Conservation (phyloP, 306 rosid species). For the Medicago arabica region DNA sequence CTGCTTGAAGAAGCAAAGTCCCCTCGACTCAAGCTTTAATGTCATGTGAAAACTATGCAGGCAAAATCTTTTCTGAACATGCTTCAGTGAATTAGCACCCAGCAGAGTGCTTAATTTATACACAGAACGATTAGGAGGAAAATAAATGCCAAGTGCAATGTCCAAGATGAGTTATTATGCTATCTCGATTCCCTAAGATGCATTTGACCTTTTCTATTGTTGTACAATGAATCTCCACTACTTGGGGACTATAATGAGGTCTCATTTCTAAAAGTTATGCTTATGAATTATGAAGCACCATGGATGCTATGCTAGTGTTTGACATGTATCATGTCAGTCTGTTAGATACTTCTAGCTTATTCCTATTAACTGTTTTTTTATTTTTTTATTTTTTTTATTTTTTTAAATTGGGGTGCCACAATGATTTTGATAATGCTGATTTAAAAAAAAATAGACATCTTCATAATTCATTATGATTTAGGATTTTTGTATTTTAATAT, state of each 20-base stretch:
- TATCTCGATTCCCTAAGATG: neutral
- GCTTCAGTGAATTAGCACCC: neutral
- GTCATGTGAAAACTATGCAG: neutral
- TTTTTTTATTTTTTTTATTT: neutral
- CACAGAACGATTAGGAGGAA: neutral
- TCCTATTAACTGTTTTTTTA: neutral
- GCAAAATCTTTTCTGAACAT: neutral
- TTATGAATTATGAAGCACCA: neutral
- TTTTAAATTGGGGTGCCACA: neutral
- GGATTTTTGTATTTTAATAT: neutral
- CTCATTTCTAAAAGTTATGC: neutral
- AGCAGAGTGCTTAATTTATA: neutral
- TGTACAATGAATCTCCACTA: neutral
- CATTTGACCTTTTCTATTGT: neutral
- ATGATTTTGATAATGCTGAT: conserved; percentile 14
- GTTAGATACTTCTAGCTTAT: neutral
- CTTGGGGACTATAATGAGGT: neutral
- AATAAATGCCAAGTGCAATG: neutral
- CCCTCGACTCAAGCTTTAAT: neutral
- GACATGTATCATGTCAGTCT: neutral
- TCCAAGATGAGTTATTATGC: neutral
- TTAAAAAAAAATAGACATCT: neutral
- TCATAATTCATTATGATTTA: neutral
- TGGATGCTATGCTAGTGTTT: neutral
- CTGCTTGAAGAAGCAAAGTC: neutral